Evolutionary conservation across 257 asterid genomes (phyloP), one percentile per base, ranked within the genome.

Genomic region (Nicotiana paniculata): DNA sequence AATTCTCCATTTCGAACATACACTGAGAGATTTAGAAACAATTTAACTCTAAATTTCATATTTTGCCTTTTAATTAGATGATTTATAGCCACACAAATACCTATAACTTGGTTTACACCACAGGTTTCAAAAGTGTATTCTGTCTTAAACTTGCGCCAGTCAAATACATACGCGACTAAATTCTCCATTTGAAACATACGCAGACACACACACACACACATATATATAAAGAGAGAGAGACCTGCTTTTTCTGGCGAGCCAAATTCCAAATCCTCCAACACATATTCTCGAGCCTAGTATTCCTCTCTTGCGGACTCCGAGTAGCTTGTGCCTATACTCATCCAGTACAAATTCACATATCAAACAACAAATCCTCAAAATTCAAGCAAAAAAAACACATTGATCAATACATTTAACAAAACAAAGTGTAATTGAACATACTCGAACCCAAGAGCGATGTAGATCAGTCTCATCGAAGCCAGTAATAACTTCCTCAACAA

Each of bases 261-360:
- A 95, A 86, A 90, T 93, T 95, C 99, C 99, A 95, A 87, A 95
- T 95, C 88, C 99, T 90, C 99, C 99, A 93, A 86, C 99, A 92
- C 93, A 95, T 91, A 84, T 95, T 93, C 91, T 95, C 99, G 77
- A 93, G 89, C 90, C 99, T 90, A 15, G 99, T 95, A 82, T 95
- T 95, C 91, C 99, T 91, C 93, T 95, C 98, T 85, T 90, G 94
- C 53, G 99, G 96, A 81, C 96, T 88, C 93, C 94, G 83, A 33
- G 99, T 93, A 62, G 98, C 98, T 88, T 95, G 99, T 35, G 97
- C 99, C 99, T 95, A 83, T 62, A 43, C 69, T 26, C 83, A 65
- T 67, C 84, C 80, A 86, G 53, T 35, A 74, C 54, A 46, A 76
- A 17, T 59, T 55, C 30, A 26, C 16, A 61, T 46, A 39, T 30